These are phyloP conservation scores for Salix arbutifolia DNA, from an alignment of 345 rosid species.

Conservation along the genomic window DNA sequence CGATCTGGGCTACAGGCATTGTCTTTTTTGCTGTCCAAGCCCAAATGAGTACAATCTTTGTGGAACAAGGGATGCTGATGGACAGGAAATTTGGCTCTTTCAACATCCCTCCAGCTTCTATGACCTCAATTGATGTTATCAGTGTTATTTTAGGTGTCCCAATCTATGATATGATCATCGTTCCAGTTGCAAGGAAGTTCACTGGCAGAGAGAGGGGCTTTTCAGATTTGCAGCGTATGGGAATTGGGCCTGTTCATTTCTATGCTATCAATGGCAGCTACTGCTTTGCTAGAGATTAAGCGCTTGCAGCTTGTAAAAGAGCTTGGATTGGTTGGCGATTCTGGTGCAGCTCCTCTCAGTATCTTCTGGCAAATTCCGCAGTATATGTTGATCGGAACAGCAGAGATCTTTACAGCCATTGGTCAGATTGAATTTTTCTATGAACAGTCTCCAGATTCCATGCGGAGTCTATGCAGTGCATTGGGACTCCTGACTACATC, in stretches of 20 bases:
- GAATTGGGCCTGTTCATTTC: constrained; percentile 58
- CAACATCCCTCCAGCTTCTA: constrained; percentile 64
- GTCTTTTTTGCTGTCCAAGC: constrained; percentile 59
- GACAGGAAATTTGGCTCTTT: constrained; percentile 41
- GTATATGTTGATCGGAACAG: constrained; percentile 21
- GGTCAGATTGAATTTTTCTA: constrained; percentile 38
- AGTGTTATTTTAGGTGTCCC: constrained; percentile 50
- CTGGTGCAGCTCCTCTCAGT: constrained; percentile 5
- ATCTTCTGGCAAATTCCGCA: constrained; percentile 31
- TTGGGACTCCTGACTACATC: constrained; percentile 11
- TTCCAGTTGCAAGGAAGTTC: constrained; percentile 27
- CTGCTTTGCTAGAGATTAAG: constrained; percentile 45
- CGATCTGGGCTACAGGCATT: constrained; percentile 66
- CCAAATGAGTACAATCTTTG: constrained; percentile 69
- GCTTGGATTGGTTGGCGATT: not conserved
- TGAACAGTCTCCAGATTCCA: constrained; percentile 29
- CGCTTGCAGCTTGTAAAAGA: constrained; percentile 15
- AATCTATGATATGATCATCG: constrained; percentile 48
- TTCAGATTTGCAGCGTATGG: constrained; percentile 54
- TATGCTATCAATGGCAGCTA: constrained; percentile 52
- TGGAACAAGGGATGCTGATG: constrained; percentile 78
- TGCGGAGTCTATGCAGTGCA: constrained; percentile 33
- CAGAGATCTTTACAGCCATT: constrained; percentile 25
- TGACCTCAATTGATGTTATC: constrained; percentile 49
- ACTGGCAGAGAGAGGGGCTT: constrained; percentile 32